Conservation (phyloP, 2,329 filamentous ascomycete species). For the Alternaria solani region DNA sequence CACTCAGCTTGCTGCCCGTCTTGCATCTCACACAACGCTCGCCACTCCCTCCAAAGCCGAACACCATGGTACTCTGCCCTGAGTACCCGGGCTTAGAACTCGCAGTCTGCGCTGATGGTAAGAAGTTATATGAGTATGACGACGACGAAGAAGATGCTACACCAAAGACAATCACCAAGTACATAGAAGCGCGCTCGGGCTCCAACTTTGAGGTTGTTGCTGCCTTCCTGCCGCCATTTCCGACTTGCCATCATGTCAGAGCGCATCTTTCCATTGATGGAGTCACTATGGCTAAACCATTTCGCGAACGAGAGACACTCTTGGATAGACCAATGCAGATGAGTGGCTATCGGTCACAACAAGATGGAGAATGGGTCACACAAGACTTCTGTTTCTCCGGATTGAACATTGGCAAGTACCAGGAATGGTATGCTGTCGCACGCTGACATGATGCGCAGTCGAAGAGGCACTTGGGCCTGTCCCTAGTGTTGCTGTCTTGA, state of each 20-base stretch:
- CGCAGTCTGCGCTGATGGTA: conserved; percentile 12
- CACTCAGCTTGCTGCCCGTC: too few species aligned
- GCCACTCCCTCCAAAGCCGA: too few species aligned
- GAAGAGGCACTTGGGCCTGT: background rate
- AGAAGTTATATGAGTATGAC: conserved; percentile 20
- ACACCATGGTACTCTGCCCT: too few species aligned
- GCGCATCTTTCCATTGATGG: too few species aligned
- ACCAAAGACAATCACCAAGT: conserved; percentile 9
- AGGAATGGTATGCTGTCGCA: background rate
- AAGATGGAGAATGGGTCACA: background rate
- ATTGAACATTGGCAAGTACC: conserved; percentile 17
- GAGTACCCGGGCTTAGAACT: background rate
- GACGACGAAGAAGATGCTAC: conserved; percentile 3
- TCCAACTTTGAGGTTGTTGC: conserved; percentile 6
- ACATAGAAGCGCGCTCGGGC: conserved; percentile 14
- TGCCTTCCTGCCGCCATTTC: too few species aligned
- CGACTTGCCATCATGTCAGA: too few species aligned
- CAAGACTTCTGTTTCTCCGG: conserved; percentile 14
- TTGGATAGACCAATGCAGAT: background rate
- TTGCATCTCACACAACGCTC: too few species aligned
- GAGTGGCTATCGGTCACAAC: background rate
- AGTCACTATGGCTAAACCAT: too few species aligned
- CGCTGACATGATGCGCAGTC: background rate
- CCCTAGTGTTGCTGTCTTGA: background rate
- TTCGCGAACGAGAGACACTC: too few species aligned